A percentile compares a stretch with the other conserved stretches of the same genome.
Evolutionary conservation across 495 filamentous ascomycete genomes (phyloP).

Genomic region (Xanthoparmelia taractica): DNA sequence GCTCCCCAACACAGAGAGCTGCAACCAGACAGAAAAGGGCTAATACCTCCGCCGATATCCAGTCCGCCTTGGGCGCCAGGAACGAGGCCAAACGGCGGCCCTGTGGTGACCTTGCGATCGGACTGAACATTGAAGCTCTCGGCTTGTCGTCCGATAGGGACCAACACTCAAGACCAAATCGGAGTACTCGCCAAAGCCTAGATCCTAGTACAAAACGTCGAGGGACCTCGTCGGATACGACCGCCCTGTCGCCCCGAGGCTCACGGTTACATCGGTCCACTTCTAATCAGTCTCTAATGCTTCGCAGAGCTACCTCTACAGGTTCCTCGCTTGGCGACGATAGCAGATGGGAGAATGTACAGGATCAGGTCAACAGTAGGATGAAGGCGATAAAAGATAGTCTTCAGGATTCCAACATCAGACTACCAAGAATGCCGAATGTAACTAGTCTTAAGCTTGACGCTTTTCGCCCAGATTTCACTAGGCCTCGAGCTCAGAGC

Average conservation of each 20-base stretch:
- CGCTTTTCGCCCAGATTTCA: constrained; percentile 37
- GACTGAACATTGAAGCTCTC: background rate
- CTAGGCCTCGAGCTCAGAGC: constrained; percentile 26
- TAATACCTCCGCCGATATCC: constrained; percentile 14
- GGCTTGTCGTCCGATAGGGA: background rate
- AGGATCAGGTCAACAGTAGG: constrained; percentile 73
- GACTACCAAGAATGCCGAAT: constrained; percentile 54
- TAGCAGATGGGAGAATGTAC: constrained; percentile 69
- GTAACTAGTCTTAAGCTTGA: constrained; percentile 46
- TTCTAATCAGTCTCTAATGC: constrained; percentile 68
- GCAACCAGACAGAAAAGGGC: constrained; percentile 19
- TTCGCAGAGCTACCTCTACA: constrained; percentile 52
- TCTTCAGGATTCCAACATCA: constrained; percentile 69
- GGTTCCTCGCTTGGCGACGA: constrained; percentile 83
- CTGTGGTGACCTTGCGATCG: background rate
- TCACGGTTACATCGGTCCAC: constrained; percentile 50
- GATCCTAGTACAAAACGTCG: constrained; percentile 29
- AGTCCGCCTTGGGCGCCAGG: constrained; percentile 23
- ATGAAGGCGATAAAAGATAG: constrained; percentile 89
- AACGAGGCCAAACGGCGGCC: constrained; percentile 8
- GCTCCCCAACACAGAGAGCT: constrained; percentile 15
- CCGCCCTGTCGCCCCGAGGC: constrained; percentile 25
- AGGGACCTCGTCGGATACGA: constrained; percentile 29
- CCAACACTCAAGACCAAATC: too few relatives aligned
- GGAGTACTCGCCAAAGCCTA: constrained; percentile 16